Base-by-base conservation (phyloP, 1,139 yeast genomes). In the Sugiyamaella castrensis region DNA sequence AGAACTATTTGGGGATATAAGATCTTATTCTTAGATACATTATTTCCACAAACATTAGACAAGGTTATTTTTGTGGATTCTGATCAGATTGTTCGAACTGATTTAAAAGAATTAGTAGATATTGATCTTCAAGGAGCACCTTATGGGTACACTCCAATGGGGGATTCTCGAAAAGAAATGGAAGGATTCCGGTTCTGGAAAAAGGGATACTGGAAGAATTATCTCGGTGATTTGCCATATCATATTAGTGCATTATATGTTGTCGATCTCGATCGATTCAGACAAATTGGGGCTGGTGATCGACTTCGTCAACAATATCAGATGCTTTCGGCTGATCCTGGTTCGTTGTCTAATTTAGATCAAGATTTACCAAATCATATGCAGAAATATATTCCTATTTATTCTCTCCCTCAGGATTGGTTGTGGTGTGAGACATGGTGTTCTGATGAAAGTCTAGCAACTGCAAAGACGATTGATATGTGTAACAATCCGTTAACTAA, bases 381-480 rank as follows among this genome's bases (percentile, higher is more conserved):
- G 58, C 98, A 92, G 66, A 62, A 74, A 31, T 68, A 68, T 37
- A 66, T 88, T 16, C 85, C 84, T 40, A 88, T 88, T 26, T 77
- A 72, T 61, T 83, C 94, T 19, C 71, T 87, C 38, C 87, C 89
- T 1, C 85, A 84, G 59, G 88, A 85, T 41, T 88, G 95, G 94
- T 70, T 87, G 35, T 88, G 96, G 96, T 87, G 95, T 67, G 96
- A 87, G 61, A 87, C 96, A 0, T 88, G 96, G 96, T 87, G 96
- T 63, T 73, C 81, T n/a, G 86, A 80, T 56, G 83, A 76, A 43
- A 71, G 78, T 28, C 67, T 84, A 51, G 62, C 62, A 43, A 69
- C 69, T 0, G 96, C 96, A 1, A 84, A 81, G 62, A 84, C 91
- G 19, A 84, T 87, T 56, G 96, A 87, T 63, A 69, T 87, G 57